A percentile compares a stretch with the other conserved stretches of the same genome.
Conservation (phyloP, 768 basidiomycete species). For the Boletus sp. region DNA sequence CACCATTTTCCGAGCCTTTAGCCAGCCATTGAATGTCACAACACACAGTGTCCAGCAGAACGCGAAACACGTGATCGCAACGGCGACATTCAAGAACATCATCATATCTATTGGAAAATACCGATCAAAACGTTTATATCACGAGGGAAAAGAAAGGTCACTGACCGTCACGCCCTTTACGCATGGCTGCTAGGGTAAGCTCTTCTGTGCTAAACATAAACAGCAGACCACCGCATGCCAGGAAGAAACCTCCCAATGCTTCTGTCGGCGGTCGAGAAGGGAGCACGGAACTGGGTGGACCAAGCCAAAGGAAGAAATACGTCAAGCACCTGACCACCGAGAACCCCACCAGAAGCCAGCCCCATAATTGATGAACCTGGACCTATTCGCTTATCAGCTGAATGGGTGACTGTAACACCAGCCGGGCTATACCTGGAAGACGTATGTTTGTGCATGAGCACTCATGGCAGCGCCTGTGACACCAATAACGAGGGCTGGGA, state of each 20-base stretch:
- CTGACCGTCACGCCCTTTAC: conserved; percentile 80
- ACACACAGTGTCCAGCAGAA: conserved; percentile 82
- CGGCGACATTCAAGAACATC: conserved; percentile 85
- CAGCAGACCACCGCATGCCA: conserved; percentile 83
- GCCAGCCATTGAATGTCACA: conserved; percentile 81
- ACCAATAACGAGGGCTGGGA: conserved; percentile 92
- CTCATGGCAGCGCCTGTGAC: conserved; percentile 93
- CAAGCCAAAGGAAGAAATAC: conserved; percentile 92
- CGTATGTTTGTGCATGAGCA: conserved; percentile 84
- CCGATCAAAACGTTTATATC: conserved; percentile 5
- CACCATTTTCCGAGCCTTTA: conserved; percentile 47
- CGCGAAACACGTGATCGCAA: conserved; percentile 82
- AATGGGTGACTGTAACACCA: background rate
- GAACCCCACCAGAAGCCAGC: conserved; percentile 77
- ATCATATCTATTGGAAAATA: conserved; percentile 58
- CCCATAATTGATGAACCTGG: conserved; percentile 90
- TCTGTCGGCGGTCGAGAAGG: conserved; percentile 95
- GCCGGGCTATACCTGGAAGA: conserved; percentile 65
- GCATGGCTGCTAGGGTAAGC: conserved; percentile 87
- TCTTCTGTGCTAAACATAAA: conserved; percentile 94
- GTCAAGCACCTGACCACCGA: conserved; percentile 81
- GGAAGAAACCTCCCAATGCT: conserved; percentile 81
- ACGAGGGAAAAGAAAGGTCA: background rate
- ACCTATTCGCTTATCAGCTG: conserved; percentile 46
- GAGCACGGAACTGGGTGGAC: conserved; percentile 77